Conservation (phyloP, 768 basidiomycete species). For the Lenzites betulinus region DNA sequence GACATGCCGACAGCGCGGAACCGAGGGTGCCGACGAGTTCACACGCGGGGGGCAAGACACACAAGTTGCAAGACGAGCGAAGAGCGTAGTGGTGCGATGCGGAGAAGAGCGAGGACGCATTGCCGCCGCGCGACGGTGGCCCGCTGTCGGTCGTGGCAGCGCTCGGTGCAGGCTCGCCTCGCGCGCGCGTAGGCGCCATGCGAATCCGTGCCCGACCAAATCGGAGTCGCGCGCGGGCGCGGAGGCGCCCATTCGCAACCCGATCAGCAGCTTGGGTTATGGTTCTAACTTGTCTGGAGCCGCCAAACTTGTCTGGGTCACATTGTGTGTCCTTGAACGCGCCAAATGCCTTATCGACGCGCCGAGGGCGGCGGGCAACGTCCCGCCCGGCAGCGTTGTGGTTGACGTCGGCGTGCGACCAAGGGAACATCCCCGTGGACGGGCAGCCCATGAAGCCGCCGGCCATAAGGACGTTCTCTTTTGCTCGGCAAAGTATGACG, state of each 20-base stretch:
- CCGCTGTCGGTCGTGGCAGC: too few species aligned
- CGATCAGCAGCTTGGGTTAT: background rate
- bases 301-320: conserved; percentile 1
- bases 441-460: too few species aligned
- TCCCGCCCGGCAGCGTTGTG: background rate
- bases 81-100: too few species aligned
- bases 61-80: background rate
- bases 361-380: background rate
- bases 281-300: conserved; percentile 4
- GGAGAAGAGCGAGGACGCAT: too few species aligned
- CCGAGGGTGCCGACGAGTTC: background rate
- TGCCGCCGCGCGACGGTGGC: too few species aligned
- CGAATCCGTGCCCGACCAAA: conserved; percentile 1
- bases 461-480: too few species aligned
- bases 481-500: too few species aligned
- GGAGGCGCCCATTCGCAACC: background rate
- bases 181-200: background rate
- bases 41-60: background rate
- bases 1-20: conserved; percentile 7
- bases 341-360: background rate
- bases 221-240: background rate
- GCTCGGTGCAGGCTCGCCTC: too few species aligned
- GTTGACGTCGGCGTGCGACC: background rate
- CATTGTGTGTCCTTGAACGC: conserved; percentile 9
- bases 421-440: too few species aligned